phyloP scores from a whole-genome alignment of 257 asterid species.

The Fraxinus quadrangulata region DNA sequence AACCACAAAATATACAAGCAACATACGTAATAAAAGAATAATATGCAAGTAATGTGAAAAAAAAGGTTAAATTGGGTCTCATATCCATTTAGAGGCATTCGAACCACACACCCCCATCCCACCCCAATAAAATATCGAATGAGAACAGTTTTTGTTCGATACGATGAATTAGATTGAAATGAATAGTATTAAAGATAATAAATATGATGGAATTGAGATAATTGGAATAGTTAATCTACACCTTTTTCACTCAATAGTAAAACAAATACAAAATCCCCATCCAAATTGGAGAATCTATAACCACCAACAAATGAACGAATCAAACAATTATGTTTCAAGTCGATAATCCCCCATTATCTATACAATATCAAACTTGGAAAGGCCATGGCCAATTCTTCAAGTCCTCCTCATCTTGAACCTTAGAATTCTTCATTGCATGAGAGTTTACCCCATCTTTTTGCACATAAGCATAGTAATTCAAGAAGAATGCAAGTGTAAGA shows the following conservation, averaged over 20 bases:
- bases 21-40: no score
- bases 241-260: constrained; percentile 18
- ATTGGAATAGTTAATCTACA: neutral
- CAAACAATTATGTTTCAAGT: neutral
- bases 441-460: constrained; percentile 39
- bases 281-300: neutral
- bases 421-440: constrained; percentile 48
- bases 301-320: neutral
- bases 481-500: constrained; percentile 73
- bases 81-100: no score
- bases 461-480: constrained; percentile 70
- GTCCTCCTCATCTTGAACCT: constrained; percentile 75
- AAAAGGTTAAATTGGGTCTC: no score
- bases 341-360: neutral
- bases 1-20: no score
- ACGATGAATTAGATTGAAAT: no score
- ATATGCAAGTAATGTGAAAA: no score
- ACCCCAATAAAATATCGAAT: no score
- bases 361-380: constrained; percentile 58
- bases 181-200: neutral
- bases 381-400: constrained; percentile 96
- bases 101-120: no score
- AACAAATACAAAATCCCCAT: neutral
- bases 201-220: no score
- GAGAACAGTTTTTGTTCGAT: no score